Evolutionary conservation across 2,329 filamentous ascomycete species (phyloP).

Genomic region (Xylariaceae sp.): DNA sequence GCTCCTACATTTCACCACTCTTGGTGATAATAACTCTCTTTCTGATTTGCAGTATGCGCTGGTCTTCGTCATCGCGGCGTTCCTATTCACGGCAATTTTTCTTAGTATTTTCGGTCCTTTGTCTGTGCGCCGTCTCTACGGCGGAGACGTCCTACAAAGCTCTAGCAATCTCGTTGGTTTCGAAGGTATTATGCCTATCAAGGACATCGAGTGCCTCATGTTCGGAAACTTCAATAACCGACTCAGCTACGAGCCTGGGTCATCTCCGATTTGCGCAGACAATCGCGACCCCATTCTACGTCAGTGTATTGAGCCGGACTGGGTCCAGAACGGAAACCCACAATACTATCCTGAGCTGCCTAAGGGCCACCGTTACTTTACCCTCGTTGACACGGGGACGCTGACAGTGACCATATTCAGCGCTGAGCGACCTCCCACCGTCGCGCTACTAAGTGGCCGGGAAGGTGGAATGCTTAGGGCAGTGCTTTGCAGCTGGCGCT

Average conservation of each 20-base stretch:
- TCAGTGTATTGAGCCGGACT: constrained; percentile 23
- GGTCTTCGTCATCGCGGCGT: constrained; percentile 9
- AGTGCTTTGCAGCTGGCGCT: constrained; percentile 25
- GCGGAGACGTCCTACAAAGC: constrained; percentile 22
- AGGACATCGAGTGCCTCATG: constrained; percentile 21
- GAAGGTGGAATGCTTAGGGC: constrained; percentile 32
- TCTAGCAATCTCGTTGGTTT: constrained; percentile 25
- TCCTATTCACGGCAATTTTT: constrained; percentile 9
- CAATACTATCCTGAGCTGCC: constrained; percentile 10
- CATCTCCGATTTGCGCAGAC: constrained; percentile 17
- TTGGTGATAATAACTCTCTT: no score
- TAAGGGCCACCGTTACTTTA: constrained; percentile 27
- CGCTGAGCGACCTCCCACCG: constrained; percentile 27
- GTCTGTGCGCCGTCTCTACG: constrained; percentile 18
- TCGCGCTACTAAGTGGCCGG: constrained; percentile 26
- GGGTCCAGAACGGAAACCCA: constrained; percentile 8
- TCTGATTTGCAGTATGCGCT: constrained; percentile 2
- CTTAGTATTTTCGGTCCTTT: constrained; percentile 18
- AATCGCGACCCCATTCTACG: constrained; percentile 17
- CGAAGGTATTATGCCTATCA: constrained; percentile 24
- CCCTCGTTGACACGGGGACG: constrained; percentile 30
- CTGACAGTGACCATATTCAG: constrained; percentile 29
- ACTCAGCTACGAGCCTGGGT: constrained; percentile 24
- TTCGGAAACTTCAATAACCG: constrained; percentile 24
- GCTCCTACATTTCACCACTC: constrained; percentile 1